A percentile compares a stretch with the other conserved stretches of the same genome.
These are phyloP conservation scores for Dioszegia hungarica DNA, from an alignment of 768 basidiomycete species.

Conservation along the genomic window DNA sequence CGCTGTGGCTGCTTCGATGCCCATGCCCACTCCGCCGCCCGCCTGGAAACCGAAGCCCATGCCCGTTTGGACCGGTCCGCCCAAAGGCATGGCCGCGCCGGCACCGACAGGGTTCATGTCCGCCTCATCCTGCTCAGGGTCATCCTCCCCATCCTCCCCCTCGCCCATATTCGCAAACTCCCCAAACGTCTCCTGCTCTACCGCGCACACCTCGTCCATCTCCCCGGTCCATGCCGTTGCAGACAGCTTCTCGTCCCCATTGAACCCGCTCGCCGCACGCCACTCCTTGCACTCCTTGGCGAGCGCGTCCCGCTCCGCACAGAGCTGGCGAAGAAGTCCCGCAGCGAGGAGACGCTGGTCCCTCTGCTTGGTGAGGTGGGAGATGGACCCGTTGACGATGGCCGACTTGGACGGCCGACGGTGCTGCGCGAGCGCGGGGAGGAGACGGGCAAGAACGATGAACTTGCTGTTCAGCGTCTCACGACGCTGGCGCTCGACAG, in stretches of 20 bases:
- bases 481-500: constrained; percentile 85
- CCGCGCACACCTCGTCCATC: constrained; percentile 41
- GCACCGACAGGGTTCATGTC: background rate
- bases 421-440: constrained; percentile 84
- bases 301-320: constrained; percentile 76
- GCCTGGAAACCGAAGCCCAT: too few relatives aligned
- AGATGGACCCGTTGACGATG: constrained; percentile 93
- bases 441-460: constrained; percentile 77
- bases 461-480: constrained; percentile 92
- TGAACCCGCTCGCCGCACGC: constrained; percentile 65
- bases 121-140: constrained; percentile 9
- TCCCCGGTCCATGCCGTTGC: constrained; percentile 37
- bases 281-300: constrained; percentile 90
- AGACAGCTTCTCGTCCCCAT: background rate
- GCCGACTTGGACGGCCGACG: constrained; percentile 92
- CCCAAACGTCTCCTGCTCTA: constrained; percentile 46
- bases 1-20: constrained; percentile 4
- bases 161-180: constrained; percentile 33
- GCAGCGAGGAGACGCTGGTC: constrained; percentile 75
- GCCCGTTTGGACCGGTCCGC: too few relatives aligned
- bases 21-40: too few relatives aligned
- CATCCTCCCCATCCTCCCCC: constrained; percentile 28
- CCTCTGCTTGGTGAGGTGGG: constrained; percentile 65
- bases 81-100: background rate
- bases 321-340: constrained; percentile 71